Evolutionary conservation across 441 rosid genomes (phyloP), one percentile per base, ranked within the genome.

Genomic region (Croton setiger): DNA sequence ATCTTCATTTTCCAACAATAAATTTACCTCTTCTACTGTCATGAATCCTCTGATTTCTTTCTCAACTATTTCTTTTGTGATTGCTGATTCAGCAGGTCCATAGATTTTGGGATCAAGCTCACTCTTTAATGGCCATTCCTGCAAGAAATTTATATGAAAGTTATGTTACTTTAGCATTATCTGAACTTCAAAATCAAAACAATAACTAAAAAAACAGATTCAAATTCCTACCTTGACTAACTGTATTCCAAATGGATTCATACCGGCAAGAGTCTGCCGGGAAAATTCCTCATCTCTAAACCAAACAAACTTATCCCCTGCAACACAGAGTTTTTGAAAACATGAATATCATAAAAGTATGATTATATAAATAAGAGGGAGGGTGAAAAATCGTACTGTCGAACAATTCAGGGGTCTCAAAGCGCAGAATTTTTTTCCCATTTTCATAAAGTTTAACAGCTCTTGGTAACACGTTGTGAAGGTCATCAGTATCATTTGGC

Each of bases 121-220:
- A 64, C 97, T 91, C 75, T 62, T 81, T 81, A 88, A 55, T 2
- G 97, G 97, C 93, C 93, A 91, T 55, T 87, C 94, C 97, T 87
- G 63, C 39, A 27, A n/a, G n/a, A n/a, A n/a, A n/a, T n/a, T n/a
- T n/a, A n/a, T n/a, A n/a, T n/a, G n/a, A n/a, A n/a, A n/a, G n/a
- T n/a, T n/a, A n/a, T n/a, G n/a, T n/a, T n/a, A n/a, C n/a, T n/a
- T n/a, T n/a, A n/a, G n/a, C n/a, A n/a, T n/a, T n/a, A n/a, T n/a
- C n/a, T n/a, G n/a, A n/a, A n/a, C n/a, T n/a, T n/a, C n/a, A n/a
- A n/a, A n/a, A n/a, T n/a, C n/a, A n/a, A n/a, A n/a, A n/a, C n/a
- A n/a, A n/a, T n/a, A n/a, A n/a, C n/a, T n/a, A n/a, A n/a, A n/a
- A n/a, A n/a, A n/a, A n/a, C n/a, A n/a, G n/a, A n/a, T n/a, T n/a